phyloP scores from a whole-genome alignment of 768 basidiomycete species.

The Mycena haematopus region DNA sequence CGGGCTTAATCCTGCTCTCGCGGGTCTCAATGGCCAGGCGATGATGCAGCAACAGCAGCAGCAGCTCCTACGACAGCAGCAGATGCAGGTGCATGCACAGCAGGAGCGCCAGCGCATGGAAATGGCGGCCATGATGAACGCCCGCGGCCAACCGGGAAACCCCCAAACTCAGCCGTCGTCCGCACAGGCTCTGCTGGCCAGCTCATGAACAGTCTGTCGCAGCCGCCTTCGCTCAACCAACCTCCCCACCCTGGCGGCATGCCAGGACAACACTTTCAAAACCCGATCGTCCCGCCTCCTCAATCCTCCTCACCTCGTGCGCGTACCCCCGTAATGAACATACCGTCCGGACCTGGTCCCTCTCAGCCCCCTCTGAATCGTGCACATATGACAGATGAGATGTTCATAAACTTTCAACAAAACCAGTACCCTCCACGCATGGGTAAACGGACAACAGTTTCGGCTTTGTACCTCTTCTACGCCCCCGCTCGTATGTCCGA shows the following conservation, averaged over 20 bases:
- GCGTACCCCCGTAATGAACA: slow-evolving; percentile 48
- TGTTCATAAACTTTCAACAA: slow-evolving; percentile 51
- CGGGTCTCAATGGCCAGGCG: slow-evolving; percentile 13
- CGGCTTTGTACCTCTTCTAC: slow-evolving; percentile 54
- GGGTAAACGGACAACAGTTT: slow-evolving; percentile 44
- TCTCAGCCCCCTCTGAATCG: slow-evolving; percentile 49
- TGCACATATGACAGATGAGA: slow-evolving; percentile 52
- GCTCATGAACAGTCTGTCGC: slow-evolving; percentile 55
- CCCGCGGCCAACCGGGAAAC: slow-evolving; percentile 42
- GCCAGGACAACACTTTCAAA: slow-evolving; percentile 45
- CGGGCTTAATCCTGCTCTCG: slow-evolving; percentile 7
- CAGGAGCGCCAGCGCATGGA: slow-evolving; percentile 42
- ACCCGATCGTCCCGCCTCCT: slow-evolving; percentile 43
- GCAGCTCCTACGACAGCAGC: slow-evolving; percentile 33
- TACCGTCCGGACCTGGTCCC: slow-evolving; percentile 44
- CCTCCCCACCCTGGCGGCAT: slow-evolving; percentile 42
- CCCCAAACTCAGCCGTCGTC: slow-evolving; percentile 43
- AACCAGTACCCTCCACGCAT: slow-evolving; percentile 43
- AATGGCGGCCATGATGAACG: slow-evolving; percentile 41
- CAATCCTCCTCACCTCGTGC: slow-evolving; percentile 49
- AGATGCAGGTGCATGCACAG: slow-evolving; percentile 42
- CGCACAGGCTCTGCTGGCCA: slow-evolving; percentile 52
- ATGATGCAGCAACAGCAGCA: slow-evolving; percentile 38
- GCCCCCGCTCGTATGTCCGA: slow-evolving; percentile 57
- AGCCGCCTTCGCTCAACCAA: slow-evolving; percentile 40